Evolutionary conservation across 192 early-diverging fungal genomes (phyloP), one percentile per base, ranked within the genome.

Genomic region (Dimargaris cristalligena): DNA sequence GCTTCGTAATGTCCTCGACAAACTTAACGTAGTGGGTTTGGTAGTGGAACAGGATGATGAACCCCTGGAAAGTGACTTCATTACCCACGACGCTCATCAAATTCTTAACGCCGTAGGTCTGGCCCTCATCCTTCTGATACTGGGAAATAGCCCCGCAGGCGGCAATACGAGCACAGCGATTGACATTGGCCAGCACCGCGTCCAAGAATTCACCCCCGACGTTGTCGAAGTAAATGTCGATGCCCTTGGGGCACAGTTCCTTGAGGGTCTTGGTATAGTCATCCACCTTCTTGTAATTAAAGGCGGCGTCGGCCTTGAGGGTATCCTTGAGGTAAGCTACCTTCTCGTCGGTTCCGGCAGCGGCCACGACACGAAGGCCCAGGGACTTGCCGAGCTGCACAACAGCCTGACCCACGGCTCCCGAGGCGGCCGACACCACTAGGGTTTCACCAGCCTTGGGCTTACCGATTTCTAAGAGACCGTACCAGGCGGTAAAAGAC

Each of bases 251-350:
- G 34, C 79, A 80, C 2, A 71, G 64, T 65, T 79, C 64, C 34
- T 59, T 71, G 23, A 94, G 79, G 22, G 74, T 77, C 0, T 62
- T 66, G 0, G 64, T 57, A 23, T 66, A 52, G 38, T 64, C 60
- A n/a, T 71, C 74, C 8, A 69, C 74, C 2, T 79, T 90, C 69
- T 92, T 95, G 83, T 95, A 95, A 76, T 95, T 95, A 76, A 95
- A 87, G 14, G 76, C 92, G 3, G 72, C 86, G 67, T 95, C 89
- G 44, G 85, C 86, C 8, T 84, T 84, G 46, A 83, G 63, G 35
- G 76, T 74, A 4, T 75, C 67, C 57, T 76, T 74, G 22, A 92
- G 73, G 62, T 75, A 80, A 20, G 66, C 73, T 23, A 86, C 82
- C 65, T 96, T 96, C 1, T 89, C 87, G 62, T 92, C 88, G 2